These are phyloP conservation scores for Sclerotinia minor DNA, from an alignment of 2,329 filamentous ascomycete genomes.

Conservation along the genomic window DNA sequence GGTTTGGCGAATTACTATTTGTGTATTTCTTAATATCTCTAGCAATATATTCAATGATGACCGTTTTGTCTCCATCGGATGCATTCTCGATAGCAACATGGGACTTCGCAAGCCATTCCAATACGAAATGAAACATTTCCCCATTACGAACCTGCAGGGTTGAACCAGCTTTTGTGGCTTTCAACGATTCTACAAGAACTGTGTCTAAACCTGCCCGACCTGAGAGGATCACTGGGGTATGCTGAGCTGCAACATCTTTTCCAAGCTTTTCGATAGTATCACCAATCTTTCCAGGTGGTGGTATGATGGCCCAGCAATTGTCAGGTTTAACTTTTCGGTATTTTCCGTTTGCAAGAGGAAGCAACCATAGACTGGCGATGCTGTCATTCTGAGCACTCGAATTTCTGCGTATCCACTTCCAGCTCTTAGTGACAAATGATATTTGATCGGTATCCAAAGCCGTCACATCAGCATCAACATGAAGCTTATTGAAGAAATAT, in stretches of 20 bases:
- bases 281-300: neutral
- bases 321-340: slow-evolving; percentile 32
- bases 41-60: slow-evolving; percentile 21
- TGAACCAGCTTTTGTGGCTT: neutral
- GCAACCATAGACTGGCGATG: slow-evolving; percentile 36
- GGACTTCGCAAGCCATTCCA: slow-evolving; percentile 1
- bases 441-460: slow-evolving; percentile 19
- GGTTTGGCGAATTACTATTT: neutral
- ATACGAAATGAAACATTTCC: slow-evolving; percentile 1
- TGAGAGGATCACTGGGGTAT: neutral
- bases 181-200: neutral
- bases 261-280: slow-evolving; percentile 11
- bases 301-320: neutral
- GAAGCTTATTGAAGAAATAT: slow-evolving; percentile 26
- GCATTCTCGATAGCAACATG: neutral
- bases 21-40: neutral
- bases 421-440: slow-evolving; percentile 25
- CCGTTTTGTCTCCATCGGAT: neutral
- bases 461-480: slow-evolving; percentile 24
- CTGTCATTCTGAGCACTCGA: slow-evolving; percentile 25
- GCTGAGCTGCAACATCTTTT: neutral
- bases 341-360: slow-evolving; percentile 34
- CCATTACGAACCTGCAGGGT: neutral
- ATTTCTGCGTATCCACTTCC: slow-evolving; percentile 32
- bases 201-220: neutral